Evolutionary conservation across 768 basidiomycete species (phyloP).

Genomic region (Amanita molliuscula): DNA sequence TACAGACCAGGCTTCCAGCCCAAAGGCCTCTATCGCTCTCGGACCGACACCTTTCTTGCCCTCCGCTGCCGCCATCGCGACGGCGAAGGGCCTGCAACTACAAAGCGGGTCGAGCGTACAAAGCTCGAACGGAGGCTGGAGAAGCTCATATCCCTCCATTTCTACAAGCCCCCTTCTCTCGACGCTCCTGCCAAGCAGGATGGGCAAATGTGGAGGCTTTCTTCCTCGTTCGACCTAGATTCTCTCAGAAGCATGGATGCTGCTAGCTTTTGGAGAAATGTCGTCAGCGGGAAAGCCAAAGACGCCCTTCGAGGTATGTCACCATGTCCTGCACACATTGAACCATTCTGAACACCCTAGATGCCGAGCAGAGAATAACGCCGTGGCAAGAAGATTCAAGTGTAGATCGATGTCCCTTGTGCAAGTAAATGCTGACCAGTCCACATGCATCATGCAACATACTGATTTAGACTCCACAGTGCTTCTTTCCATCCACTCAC

Average conservation of each 20-base stretch:
- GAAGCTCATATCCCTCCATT: constrained; percentile 74
- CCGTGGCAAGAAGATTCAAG: constrained; percentile 85
- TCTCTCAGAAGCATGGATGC: constrained; percentile 55
- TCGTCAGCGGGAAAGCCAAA: constrained; percentile 33
- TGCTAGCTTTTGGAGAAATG: constrained; percentile 60
- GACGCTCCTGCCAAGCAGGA: constrained; percentile 7
- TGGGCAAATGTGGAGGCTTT: constrained; percentile 35
- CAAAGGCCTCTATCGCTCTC: constrained; percentile 65
- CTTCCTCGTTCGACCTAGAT: constrained; percentile 69
- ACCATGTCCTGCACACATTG: background rate
- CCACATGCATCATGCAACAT: background rate
- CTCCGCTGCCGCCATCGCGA: constrained; percentile 28
- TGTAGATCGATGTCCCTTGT: constrained; percentile 77
- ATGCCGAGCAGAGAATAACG: constrained; percentile 84
- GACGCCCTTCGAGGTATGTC: constrained; percentile 59
- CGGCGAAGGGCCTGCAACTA: constrained; percentile 22
- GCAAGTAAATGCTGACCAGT: constrained; percentile 42
- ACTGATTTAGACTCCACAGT: constrained; percentile 17
- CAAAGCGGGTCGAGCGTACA: constrained; percentile 65
- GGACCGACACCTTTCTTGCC: constrained; percentile 75
- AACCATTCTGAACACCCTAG: constrained; percentile 21
- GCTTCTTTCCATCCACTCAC: constrained; percentile 81
- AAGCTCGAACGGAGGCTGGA: constrained; percentile 81
- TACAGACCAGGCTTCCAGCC: constrained; percentile 95
- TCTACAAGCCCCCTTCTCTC: constrained; percentile 22